Base-by-base conservation (phyloP, 768 basidiomycete species). In the Dentipellis sp. region DNA sequence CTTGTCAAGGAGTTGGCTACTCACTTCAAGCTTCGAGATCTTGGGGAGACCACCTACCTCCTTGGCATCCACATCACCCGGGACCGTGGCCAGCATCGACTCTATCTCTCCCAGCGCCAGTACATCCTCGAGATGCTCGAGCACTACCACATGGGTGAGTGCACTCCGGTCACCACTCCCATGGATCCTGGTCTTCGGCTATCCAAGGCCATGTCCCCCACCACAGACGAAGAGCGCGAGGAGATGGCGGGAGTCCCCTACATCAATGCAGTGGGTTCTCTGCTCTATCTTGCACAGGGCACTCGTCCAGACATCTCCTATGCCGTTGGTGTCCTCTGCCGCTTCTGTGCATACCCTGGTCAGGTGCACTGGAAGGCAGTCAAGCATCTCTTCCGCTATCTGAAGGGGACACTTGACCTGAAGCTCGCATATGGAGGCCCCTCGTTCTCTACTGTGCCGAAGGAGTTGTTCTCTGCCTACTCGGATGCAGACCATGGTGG, bases 261-360 rank as follows among this genome's bases (percentile, higher is more conserved):
- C 50, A 17, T 35, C 37, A 22, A 29, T 8, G 21, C 38, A n/a
- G 5, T 40, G 2, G 16, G 35, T 12, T 40, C 42, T 16, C 8
- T 34, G 46, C 45, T 19, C 11, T 51, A 22, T 29, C 50, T 51
- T 36, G 50, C 50, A 16, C 65, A 16, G 22, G 22, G 63, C 7
- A 72, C 72, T 1, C 61, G 66, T 0, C 72, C 74, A 0, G 71
- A 78, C 42, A 63, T 76, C 10, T 60, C 69, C 0, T 71, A 60
- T 47, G 61, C 68, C 4, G 69, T 73, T 9, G 58, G 63, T 35
- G 19, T 52, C 0, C 66, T 76, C 1, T 61, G 69, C 0, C 68
- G 69, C 23, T 73, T 62, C 63, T 66, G 59, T 10, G 57, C 68
- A 0, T 62, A 63, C n/a, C 74, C 72, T 0, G 62, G 65, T 1